Evolutionary conservation across 306 rosid species (phyloP), one percentile per base, ranked within the genome.

Genomic region (Astragalus glycyphyllos): DNA sequence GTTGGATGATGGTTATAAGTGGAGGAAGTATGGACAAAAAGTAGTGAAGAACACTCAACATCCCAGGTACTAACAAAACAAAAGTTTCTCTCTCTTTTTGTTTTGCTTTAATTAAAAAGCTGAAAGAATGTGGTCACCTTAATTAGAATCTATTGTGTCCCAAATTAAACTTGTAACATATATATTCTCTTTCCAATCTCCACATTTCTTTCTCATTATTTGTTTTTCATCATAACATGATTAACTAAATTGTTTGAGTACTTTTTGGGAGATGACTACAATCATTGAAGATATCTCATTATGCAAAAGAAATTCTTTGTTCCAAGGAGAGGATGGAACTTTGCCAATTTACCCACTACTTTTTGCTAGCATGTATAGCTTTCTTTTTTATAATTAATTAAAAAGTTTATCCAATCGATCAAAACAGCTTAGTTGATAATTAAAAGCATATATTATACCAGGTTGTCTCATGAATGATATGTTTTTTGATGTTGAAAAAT

Each of bases 1-100:
- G 60, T 82, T 95, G 74, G 99, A 95, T 65, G 99, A 95, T 82
- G 99, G 99, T 40, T 94, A 94, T 90, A 94, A 94, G 51, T 94
- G 99, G 99, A 89, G 99, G 57, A 95, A 95, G 84, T 95, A 95
- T 71, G 99, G 99, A 58, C 99, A 95, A 84, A 95, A 95, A 85
- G 99, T 95, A 13, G 99, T 95, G 0, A 95, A 95, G 86, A 95
- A 95, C 96, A 95, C 99, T 12, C 96, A 95, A 58, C 97, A 95
- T 65, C 99, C 99, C 73, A 91, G 99, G 99, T 88, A 76, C 31
- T 7, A n/a, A 58, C n/a, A 13, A 13, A 45, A 45, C 56, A 69
- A 74, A 68, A 12, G n/a, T 20, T 14, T 31, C 47, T 34, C 47
- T 34, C 47, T 47, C 26, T 66, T 66, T 50, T 16, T 31, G 42